Conservation (phyloP, 805 yeast species). For the Blastobotrys muscicola region DNA sequence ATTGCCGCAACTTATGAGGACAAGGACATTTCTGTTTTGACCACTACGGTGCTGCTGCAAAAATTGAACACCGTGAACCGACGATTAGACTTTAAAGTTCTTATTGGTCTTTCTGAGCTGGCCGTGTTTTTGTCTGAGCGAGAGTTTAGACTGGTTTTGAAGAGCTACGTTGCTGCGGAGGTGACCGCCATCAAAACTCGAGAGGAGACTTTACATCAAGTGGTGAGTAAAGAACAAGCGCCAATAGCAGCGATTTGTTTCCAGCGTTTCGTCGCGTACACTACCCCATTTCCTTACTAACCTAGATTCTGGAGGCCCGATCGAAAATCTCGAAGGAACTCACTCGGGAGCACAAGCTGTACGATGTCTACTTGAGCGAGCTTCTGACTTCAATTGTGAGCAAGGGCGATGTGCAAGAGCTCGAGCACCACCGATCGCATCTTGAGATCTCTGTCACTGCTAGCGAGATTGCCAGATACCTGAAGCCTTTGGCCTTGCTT, state of each 20-base stretch:
- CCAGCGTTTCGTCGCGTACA: constrained; percentile 13
- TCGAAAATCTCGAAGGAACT: constrained; percentile 13
- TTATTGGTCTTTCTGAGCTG: constrained; percentile 54
- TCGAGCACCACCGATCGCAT: constrained; percentile 71
- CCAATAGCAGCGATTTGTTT: constrained; percentile 2
- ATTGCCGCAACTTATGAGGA: constrained; percentile 60
- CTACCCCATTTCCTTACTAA: constrained; percentile 11
- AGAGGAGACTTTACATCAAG: constrained; percentile 26
- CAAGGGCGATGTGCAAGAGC: constrained; percentile 68
- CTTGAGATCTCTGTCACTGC: constrained; percentile 35
- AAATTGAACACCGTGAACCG: constrained; percentile 40
- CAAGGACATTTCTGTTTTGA: constrained; percentile 62
- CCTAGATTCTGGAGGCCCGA: constrained; percentile 12
- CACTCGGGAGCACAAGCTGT: constrained; percentile 34
- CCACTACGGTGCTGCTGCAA: constrained; percentile 75
- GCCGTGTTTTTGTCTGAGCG: constrained; percentile 52
- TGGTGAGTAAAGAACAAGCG: constrained; percentile 8
- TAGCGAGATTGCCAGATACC: constrained; percentile 52
- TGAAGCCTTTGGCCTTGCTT: constrained; percentile 67
- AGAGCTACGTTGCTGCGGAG: constrained; percentile 45
- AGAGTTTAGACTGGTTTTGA: constrained; percentile 57
- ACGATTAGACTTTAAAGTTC: constrained; percentile 47
- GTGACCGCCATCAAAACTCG: constrained; percentile 35
- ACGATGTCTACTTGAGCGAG: constrained; percentile 50
- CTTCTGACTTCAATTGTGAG: constrained; percentile 57